phyloP scores from a whole-genome alignment of 2,329 filamentous ascomycete genomes.

The Cladophialophora immunda region DNA sequence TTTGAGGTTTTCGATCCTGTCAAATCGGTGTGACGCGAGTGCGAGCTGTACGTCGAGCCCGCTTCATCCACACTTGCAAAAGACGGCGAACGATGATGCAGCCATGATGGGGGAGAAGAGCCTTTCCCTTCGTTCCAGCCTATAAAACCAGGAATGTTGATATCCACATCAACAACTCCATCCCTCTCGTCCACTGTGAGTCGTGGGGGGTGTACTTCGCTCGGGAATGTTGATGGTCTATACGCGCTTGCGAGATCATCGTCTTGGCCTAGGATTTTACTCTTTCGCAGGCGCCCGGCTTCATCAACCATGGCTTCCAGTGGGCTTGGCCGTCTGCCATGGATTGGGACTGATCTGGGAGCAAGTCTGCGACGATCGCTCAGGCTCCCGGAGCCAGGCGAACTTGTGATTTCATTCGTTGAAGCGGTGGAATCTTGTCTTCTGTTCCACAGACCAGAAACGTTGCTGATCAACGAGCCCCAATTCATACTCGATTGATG shows the following conservation, averaged over 20 bases:
- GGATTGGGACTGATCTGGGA: constrained; percentile 29
- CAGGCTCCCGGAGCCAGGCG: constrained; percentile 28
- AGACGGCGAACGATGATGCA: constrained; percentile 45
- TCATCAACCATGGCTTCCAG: constrained; percentile 56
- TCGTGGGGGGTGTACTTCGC: constrained; percentile 33
- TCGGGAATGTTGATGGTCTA: constrained; percentile 18
- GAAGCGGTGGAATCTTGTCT: constrained; percentile 55
- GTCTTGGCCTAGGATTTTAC: neutral
- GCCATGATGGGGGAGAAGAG: constrained; percentile 27
- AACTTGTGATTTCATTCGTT: constrained; percentile 49
- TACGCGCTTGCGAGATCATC: neutral
- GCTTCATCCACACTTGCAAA: constrained; percentile 62
- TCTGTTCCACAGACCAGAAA: constrained; percentile 59
- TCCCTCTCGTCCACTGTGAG: constrained; percentile 54
- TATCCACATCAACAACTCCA: constrained; percentile 68
- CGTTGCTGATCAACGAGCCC: constrained; percentile 63
- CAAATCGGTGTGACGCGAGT: constrained; percentile 46
- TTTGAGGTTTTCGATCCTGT: constrained; percentile 50
- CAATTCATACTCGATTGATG: constrained; percentile 62
- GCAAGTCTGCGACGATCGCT: constrained; percentile 28
- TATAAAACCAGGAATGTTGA: constrained; percentile 62
- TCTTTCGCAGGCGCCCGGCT: constrained; percentile 25
- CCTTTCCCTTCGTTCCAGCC: constrained; percentile 44
- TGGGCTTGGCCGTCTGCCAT: constrained; percentile 15
- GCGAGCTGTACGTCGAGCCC: constrained; percentile 53